Conservation (phyloP, 73 alveolate genomes). For the Paramecium biaurelia region DNA sequence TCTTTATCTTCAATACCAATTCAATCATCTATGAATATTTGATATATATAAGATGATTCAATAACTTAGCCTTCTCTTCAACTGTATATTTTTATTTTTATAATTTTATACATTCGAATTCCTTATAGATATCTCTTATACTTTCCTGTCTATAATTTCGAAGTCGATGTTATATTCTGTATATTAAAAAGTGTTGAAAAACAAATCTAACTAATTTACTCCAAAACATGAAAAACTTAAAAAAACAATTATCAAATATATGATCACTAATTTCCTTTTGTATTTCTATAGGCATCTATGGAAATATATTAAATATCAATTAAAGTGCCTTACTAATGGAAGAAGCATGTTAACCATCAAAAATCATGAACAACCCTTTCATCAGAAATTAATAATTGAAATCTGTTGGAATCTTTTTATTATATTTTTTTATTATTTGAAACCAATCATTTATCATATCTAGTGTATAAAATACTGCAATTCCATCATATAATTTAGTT, state of each 20-base stretch:
- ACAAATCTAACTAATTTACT: slow-evolving; percentile 34
- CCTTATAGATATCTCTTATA: slow-evolving; percentile 7
- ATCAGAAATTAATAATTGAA: slow-evolving; percentile 19
- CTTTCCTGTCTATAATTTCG: neutral
- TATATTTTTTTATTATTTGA: neutral
- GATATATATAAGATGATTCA: neutral
- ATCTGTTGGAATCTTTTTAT: slow-evolving; percentile 40
- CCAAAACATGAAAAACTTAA: slow-evolving; percentile 45
- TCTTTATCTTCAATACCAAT: neutral
- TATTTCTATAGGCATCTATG: slow-evolving; percentile 7
- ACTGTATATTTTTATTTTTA: neutral
- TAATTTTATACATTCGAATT: slow-evolving; percentile 27
- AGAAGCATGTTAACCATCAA: slow-evolving; percentile 38
- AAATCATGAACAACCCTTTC: slow-evolving; percentile 8
- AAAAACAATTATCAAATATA: slow-evolving; percentile 32
- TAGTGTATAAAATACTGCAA: slow-evolving; percentile 1
- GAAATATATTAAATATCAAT: neutral
- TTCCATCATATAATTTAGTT: slow-evolving; percentile 41
- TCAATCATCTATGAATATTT: slow-evolving; percentile 11
- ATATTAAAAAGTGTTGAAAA: slow-evolving; percentile 5
- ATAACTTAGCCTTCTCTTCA: neutral
- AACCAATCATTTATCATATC: slow-evolving; percentile 27
- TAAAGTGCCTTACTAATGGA: neutral
- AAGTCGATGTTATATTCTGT: slow-evolving; percentile 30
- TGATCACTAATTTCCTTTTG: slow-evolving; percentile 5